Percentiles rank a stretch among this genome's conserved stretches.
Evolutionary conservation across 176 grass and related monocot species (phyloP).

Genomic region (Oryza coarctata): DNA sequence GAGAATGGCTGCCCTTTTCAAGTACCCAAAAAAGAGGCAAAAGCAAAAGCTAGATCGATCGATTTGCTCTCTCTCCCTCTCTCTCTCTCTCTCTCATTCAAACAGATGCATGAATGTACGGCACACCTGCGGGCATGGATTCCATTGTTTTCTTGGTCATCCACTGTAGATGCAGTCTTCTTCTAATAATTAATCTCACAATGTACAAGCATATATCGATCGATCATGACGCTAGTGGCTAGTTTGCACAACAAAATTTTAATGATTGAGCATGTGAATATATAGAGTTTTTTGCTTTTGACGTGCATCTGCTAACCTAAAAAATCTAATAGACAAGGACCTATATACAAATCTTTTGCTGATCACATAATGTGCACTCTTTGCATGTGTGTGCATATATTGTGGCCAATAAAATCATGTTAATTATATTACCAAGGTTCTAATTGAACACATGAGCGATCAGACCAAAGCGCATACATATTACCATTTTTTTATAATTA

Average conservation of each 20-base stretch:
- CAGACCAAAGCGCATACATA: background rate
- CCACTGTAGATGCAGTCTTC: background rate
- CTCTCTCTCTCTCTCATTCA: background rate
- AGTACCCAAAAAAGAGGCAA: constrained; percentile 23
- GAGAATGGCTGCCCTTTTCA: constrained; percentile 12
- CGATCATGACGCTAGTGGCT: background rate
- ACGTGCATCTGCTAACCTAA: background rate
- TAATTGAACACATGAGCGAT: background rate
- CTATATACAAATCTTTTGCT: constrained; percentile 4
- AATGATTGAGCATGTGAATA: constrained; percentile 8
- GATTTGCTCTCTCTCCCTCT: background rate
- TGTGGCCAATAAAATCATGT: background rate
- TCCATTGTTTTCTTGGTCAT: background rate
- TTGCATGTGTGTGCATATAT: background rate
- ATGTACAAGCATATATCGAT: background rate
- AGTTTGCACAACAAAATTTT: background rate
- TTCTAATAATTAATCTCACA: background rate
- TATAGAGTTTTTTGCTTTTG: background rate
- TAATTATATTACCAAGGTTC: background rate
- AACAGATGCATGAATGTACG: background rate
- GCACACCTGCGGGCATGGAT: background rate
- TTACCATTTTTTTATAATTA: too few relatives aligned
- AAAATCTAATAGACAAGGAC: background rate
- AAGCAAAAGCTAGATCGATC: background rate
- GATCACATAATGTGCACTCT: background rate